Evolutionary conservation across 768 basidiomycete genomes (phyloP), one percentile per base, ranked within the genome.

Genomic region (Pulveroboletus sp.): DNA sequence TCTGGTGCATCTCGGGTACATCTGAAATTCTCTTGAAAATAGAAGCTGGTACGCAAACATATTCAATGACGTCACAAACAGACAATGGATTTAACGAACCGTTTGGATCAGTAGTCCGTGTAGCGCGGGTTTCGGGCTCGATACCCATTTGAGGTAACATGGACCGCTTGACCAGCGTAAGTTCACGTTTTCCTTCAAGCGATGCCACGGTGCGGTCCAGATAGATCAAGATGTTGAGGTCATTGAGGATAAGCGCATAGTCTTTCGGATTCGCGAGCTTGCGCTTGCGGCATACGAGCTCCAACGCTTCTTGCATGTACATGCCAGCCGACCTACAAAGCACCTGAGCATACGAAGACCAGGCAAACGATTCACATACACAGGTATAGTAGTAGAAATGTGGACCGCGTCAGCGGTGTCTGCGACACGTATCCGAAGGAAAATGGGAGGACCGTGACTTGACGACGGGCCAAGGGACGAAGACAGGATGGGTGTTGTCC

Each of bases 261-360:
- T 92, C 86, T 49, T 86, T 81, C 25, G 87, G 78, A 58, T 85
- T 78, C 21, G 72, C 69, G 24, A 90, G 68, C 59, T 81, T 82
- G 41, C 85, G 78, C 61, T 80, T 81, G 32, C 79, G 75, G 63
- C 89, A 92, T 2, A 91, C 85, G 19, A 84, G 74, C 52, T 97
- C 95, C 20, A 97, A 78, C 1, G 91, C 90, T 66, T 98, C 95
- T 58, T 94, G 93, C 81, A 97, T 87, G 66, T 98, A 98, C 86
- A 93, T 97, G 9, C 90, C 92, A 13, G 90, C 84, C 9, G 92
- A 84, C 6, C 87, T 90, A 32, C 10, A 51, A 0, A 17, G 25
- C 8, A 27, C 5, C 21, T 41, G 40, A 52, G 41, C 4, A 38
- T 17, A 25, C 31, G 36, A 34, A 2, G 27, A 34, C 23, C 25